A percentile compares a stretch with the other conserved stretches of the same genome.
These are phyloP conservation scores for Botrytis galanthina DNA, from an alignment of 2,329 filamentous ascomycete species.

Conservation along the genomic window DNA sequence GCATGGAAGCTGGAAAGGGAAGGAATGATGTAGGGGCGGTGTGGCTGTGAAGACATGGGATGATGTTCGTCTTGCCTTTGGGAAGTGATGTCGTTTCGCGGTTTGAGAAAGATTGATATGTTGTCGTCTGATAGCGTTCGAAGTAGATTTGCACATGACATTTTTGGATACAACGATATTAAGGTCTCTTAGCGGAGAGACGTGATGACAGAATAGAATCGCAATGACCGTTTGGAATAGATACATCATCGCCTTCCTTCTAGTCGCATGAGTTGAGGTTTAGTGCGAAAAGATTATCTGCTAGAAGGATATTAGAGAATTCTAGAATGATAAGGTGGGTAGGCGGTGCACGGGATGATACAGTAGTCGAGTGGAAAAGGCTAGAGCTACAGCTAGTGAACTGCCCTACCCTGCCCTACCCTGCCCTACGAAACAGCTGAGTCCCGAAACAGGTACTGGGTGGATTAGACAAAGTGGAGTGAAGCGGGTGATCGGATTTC, in stretches of 20 bases:
- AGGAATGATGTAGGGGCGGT: background rate
- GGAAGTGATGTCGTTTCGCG: background rate
- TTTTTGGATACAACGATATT: background rate
- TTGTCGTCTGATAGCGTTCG: constrained; percentile 2
- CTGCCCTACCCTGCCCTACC: constrained; percentile 15
- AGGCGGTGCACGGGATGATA: constrained; percentile 6
- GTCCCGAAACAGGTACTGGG: constrained; percentile 12
- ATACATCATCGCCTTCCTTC: background rate
- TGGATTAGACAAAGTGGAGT: constrained; percentile 11
- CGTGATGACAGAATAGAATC: background rate
- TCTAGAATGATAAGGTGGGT: background rate
- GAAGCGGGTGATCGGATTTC: constrained; percentile 10
- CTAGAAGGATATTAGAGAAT: constrained; percentile 6
- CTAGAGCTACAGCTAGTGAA: background rate
- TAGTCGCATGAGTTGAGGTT: background rate
- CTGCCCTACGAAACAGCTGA: constrained; percentile 14
- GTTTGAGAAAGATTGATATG: constrained; percentile 4
- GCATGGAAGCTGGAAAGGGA: background rate
- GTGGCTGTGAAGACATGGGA: constrained; percentile 9
- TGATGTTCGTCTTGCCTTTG: constrained; percentile 1
- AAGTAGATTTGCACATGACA: background rate
- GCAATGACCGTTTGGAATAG: constrained; percentile 11
- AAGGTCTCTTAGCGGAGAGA: background rate
- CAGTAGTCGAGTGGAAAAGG: background rate
- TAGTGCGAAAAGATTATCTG: background rate